Conservation (phyloP, 2,329 filamentous ascomycete species). For the Aspergillus sp. region DNA sequence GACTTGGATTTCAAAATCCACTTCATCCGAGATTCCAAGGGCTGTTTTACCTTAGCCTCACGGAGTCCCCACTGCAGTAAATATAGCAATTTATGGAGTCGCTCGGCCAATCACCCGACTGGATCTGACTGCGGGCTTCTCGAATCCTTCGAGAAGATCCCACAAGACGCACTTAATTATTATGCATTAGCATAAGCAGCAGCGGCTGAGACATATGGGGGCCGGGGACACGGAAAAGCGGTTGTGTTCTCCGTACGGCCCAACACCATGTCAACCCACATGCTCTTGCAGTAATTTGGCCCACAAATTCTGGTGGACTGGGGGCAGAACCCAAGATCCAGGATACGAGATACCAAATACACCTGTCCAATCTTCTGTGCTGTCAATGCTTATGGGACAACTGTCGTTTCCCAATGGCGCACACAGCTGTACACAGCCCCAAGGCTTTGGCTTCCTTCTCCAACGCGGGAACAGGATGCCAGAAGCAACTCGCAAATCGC, state of each 20-base stretch:
- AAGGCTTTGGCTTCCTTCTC: background rate
- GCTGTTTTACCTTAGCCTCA: background rate
- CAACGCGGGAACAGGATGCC: background rate
- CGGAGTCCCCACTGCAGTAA: slow-evolving; percentile 23
- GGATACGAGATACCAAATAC: background rate
- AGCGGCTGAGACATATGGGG: background rate
- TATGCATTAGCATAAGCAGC: background rate
- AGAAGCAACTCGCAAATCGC: background rate
- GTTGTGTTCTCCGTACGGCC: background rate
- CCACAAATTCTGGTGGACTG: background rate
- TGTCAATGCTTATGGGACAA: slow-evolving; percentile 1
- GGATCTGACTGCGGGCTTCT: slow-evolving; percentile 24
- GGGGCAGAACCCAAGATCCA: background rate
- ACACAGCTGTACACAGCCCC: background rate
- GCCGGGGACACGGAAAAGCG: background rate
- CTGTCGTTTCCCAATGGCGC: background rate
- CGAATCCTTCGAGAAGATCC: slow-evolving; percentile 28
- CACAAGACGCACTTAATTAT: slow-evolving; percentile 1
- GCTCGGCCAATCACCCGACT: slow-evolving; percentile 11
- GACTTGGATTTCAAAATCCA: slow-evolving; percentile 5
- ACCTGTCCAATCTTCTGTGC: background rate
- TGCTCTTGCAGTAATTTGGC: background rate
- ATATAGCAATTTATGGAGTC: slow-evolving; percentile 20
- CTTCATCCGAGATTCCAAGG: background rate
- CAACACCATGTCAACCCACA: background rate